phyloP scores from a whole-genome alignment of 768 basidiomycete genomes.

The Tulasnella sp. region DNA sequence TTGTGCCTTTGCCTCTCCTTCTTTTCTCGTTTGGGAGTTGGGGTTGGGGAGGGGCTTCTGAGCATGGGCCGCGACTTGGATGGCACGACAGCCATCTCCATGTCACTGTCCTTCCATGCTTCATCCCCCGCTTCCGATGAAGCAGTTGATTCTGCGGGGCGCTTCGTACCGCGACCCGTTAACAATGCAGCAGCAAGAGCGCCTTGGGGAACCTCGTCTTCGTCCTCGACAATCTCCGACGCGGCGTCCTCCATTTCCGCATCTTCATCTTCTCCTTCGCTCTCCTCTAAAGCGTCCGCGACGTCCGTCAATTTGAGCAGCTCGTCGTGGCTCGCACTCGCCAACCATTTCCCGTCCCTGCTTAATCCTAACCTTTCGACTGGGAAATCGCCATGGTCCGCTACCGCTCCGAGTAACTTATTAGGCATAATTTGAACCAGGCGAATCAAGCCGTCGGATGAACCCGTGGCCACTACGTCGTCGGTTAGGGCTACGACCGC shows the following conservation, averaged over 20 bases:
- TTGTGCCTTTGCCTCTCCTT: constrained; percentile 49
- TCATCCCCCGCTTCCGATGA: constrained; percentile 33
- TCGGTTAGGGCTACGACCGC: constrained; percentile 72
- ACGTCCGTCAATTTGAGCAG: constrained; percentile 79
- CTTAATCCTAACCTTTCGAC: constrained; percentile 74
- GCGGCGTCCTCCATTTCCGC: constrained; percentile 1
- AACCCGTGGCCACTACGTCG: constrained; percentile 79
- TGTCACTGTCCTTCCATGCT: constrained; percentile 45
- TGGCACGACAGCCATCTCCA: not conserved
- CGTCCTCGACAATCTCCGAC: not conserved
- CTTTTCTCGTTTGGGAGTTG: constrained; percentile 34
- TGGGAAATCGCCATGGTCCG: constrained; percentile 88
- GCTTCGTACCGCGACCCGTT: not conserved
- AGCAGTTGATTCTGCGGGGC: not conserved
- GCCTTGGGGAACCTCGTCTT: not conserved
- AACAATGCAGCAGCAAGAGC: constrained; percentile 12
- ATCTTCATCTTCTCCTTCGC: constrained; percentile 39
- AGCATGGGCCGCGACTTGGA: not conserved
- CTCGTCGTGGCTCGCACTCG: constrained; percentile 88
- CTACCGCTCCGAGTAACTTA: constrained; percentile 83
- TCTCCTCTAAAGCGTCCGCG: constrained; percentile 64
- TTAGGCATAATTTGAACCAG: constrained; percentile 85
- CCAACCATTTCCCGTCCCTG: constrained; percentile 72
- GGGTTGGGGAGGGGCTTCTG: not conserved
- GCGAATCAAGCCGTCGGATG: constrained; percentile 85